Conservation (phyloP, 441 rosid genomes). For the Hura crepitans region DNA sequence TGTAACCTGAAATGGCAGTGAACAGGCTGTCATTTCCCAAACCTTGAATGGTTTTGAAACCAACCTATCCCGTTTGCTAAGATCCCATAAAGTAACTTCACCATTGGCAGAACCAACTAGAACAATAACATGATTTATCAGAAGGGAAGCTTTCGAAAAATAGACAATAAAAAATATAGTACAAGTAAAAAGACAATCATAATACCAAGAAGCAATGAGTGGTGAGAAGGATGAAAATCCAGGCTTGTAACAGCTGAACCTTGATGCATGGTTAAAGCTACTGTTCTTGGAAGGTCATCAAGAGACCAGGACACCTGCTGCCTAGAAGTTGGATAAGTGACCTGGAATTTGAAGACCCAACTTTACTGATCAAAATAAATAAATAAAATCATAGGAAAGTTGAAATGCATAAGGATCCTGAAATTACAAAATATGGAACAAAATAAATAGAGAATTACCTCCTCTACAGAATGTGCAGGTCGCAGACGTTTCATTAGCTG, state of each 20-base stretch:
- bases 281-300: conserved; percentile 77
- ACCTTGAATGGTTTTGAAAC: conserved; percentile 69
- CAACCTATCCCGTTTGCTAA: conserved; percentile 52
- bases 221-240: conserved; percentile 78
- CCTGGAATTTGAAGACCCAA: conserved; percentile 39
- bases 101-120: conserved; percentile 81
- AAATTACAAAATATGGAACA: conserved; percentile 17
- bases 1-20: conserved; percentile 63
- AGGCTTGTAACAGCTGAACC: conserved; percentile 73
- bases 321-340: conserved; percentile 55
- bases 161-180: not conserved
- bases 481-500: conserved; percentile 70
- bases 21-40: conserved; percentile 50
- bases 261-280: conserved; percentile 63
- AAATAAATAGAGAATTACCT: conserved; percentile 39
- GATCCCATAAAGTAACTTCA: conserved; percentile 87
- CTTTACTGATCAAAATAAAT: conserved; percentile 8
- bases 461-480: conserved; percentile 64
- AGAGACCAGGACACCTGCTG: conserved; percentile 59
- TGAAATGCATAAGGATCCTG: conserved; percentile 5
- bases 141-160: conserved; percentile 10
- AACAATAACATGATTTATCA: conserved; percentile 31
- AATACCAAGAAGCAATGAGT: conserved; percentile 72
- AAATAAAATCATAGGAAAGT: not conserved
- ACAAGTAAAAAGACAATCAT: conserved; percentile 2